A percentile compares a stretch with the other conserved stretches of the same genome.
Conservation (phyloP, 1,284 basidiomycete genomes). For the Ceratobasidium sp. region DNA sequence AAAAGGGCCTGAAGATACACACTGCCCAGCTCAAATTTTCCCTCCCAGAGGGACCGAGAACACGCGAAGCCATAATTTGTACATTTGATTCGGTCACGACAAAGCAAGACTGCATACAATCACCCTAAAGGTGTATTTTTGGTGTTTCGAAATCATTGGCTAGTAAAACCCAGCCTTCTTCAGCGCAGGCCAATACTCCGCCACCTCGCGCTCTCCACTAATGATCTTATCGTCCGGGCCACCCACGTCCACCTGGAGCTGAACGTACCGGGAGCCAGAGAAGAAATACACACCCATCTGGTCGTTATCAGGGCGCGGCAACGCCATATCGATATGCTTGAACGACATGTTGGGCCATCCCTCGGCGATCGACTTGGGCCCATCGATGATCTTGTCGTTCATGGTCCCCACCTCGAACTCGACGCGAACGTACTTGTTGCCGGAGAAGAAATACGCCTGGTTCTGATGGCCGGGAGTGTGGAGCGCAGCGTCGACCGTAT, state of each 20-base stretch:
- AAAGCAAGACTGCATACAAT: neutral
- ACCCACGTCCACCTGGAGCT: conserved; percentile 19
- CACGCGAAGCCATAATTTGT: neutral
- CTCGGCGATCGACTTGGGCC: conserved; percentile 5
- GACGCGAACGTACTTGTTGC: conserved; percentile 12
- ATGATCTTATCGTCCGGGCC: neutral
- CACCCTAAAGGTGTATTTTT: neutral
- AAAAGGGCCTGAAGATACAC: no score
- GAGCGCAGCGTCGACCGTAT: conserved; percentile 15
- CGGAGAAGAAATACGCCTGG: conserved; percentile 27
- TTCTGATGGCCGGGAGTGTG: conserved; percentile 1
- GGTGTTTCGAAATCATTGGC: neutral
- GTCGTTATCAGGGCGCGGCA: conserved; percentile 8
- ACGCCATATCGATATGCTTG: conserved; percentile 7
- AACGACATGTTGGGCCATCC: conserved; percentile 2
- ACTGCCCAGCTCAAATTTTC: neutral
- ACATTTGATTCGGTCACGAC: neutral
- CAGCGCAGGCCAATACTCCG: conserved; percentile 23
- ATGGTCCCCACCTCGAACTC: neutral
- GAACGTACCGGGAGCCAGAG: conserved; percentile 6
- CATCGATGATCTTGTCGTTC: conserved; percentile 18
- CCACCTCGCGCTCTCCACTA: conserved; percentile 15
- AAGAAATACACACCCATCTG: conserved; percentile 14
- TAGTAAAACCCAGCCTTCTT: conserved; percentile 33
- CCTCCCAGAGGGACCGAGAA: neutral